Evolutionary conservation across 345 rosid genomes (phyloP).

Genomic region (Euphorbia peplus): DNA sequence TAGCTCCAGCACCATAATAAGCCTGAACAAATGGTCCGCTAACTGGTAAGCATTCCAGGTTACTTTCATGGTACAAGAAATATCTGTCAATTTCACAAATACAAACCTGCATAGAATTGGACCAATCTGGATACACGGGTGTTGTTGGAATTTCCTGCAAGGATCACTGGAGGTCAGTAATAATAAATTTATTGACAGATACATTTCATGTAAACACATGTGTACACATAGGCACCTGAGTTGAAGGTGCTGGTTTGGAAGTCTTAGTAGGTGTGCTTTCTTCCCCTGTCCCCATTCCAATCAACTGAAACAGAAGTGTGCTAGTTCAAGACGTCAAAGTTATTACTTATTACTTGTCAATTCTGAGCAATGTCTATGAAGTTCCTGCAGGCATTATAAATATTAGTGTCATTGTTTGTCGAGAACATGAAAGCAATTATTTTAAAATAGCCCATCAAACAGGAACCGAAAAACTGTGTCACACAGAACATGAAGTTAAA

Average conservation of each 20-base stretch:
- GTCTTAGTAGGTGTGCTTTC: slow-evolving; percentile 64
- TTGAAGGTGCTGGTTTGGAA: slow-evolving; percentile 65
- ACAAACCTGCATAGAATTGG: slow-evolving; percentile 82
- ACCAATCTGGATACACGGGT: slow-evolving; percentile 82
- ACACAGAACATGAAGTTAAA: neutral
- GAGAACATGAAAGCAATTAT: neutral
- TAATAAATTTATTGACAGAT: neutral
- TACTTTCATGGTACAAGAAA: neutral
- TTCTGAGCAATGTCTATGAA: slow-evolving; percentile 15
- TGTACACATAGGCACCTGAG: slow-evolving; percentile 44
- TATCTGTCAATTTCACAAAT: slow-evolving; percentile 11
- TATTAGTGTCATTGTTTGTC: neutral
- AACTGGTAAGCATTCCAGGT: slow-evolving; percentile 20
- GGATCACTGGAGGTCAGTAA: slow-evolving; percentile 12
- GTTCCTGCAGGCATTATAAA: slow-evolving; percentile 24
- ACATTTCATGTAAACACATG: neutral
- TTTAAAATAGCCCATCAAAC: too few species aligned
- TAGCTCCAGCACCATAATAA: slow-evolving; percentile 82
- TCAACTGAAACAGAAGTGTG: neutral
- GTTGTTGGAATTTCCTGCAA: slow-evolving; percentile 66
- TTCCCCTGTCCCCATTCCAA: slow-evolving; percentile 74
- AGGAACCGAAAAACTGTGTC: neutral
- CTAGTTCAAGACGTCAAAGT: slow-evolving; percentile 18
- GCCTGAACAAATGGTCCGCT: slow-evolving; percentile 53
- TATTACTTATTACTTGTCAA: slow-evolving; percentile 5